Base-by-base conservation (phyloP, 2,329 filamentous ascomycete genomes). In the Diatrype stigma region DNA sequence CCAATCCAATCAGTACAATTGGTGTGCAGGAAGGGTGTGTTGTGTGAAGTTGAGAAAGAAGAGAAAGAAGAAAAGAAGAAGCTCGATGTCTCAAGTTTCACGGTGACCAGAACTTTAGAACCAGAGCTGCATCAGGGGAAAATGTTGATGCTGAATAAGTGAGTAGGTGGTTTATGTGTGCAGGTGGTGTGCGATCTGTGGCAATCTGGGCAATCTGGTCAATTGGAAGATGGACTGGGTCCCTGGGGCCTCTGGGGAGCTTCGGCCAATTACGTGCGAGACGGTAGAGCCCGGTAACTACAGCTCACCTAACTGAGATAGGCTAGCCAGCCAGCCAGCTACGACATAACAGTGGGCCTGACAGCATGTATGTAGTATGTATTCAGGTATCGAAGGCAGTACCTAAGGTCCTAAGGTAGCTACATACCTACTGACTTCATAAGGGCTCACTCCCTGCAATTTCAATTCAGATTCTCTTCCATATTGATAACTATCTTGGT, bases 61-160 rank as follows among this genome's bases (percentile, higher is more conserved):
- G 22, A 44, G n/a, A 28, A 26, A 44, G 45, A 50, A 32, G 40
- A 26, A 44, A 44, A 46, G 16, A 44, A 42, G 47, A 51, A 54
- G 50, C 52, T 54, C 52, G 54, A 52, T n/a, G 42, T 45, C 51
- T 46, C 52, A 42, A 50, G 50, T 56, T 52, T 23, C 47, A 26
- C 45, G 7, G 51, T 35, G 22, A 38, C 16, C n/a, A 11, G 30
- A 42, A 32, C 21, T 26, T 10, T 7, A 12, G 46, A 52, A 26
- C n/a, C n/a, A 30, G 47, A 28, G 37, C 23, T 37, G 52, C 48
- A 50, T 53, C 48, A 47, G 40, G 51, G 47, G 50, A 42, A 53
- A 50, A n/a, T n/a, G n/a, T n/a, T n/a, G n/a, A n/a, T 23, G 37
- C 48, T 48, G 51, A 51, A 56, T 56, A 56, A 52, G 51, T 55